Base-by-base conservation (phyloP, 1,284 basidiomycete genomes). In the Leccinum pallidistipes region DNA sequence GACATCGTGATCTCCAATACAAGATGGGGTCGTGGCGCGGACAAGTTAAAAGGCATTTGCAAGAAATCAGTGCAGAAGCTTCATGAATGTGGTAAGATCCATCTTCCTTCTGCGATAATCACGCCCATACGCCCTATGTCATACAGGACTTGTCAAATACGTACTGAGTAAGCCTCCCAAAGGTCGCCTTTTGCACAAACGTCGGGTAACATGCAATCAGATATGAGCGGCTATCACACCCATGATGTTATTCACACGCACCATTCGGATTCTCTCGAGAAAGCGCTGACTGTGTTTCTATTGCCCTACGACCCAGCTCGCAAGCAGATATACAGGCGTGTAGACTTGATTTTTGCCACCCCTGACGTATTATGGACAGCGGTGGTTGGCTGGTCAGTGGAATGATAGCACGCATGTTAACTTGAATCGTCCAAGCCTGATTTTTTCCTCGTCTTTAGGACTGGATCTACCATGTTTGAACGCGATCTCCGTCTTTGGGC, bases 401-500 rank as follows among this genome's bases (percentile, higher is more conserved):
- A 18, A 7, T 53, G 16, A 55, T 27, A 50, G 24, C 11, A 18
- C 18, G 43, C 1, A 8, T 4, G 6, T 38, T 51, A 56, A 40
- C 8, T 16, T 36, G 6, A 43, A n/a, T 21, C 2, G 24, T 32
- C 36, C 31, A 36, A 59, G 53, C 53, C 29, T 49, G 31, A 27
- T 52, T 16, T 9, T 58, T 36, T 27, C 12, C n/a, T 29, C 14
- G 57, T 34, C n/a, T 61, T 31, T 59, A 91, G 90, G 91, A 89
- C 88, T 5, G 92, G 92, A 0, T 91, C 88, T 0, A 90, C 82
- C 55, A 86, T 90, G 83, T 93, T 94, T 66, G 83, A 93, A 70
- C 79, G 91, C n/a, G 92, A 94, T 71, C 70, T 94, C 57, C 78
- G 91, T 57, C 77, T 83, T 16, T 88, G 85, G 83, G 90, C 90